Conservation (phyloP, 345 rosid species). For the Balakata baccata region DNA sequence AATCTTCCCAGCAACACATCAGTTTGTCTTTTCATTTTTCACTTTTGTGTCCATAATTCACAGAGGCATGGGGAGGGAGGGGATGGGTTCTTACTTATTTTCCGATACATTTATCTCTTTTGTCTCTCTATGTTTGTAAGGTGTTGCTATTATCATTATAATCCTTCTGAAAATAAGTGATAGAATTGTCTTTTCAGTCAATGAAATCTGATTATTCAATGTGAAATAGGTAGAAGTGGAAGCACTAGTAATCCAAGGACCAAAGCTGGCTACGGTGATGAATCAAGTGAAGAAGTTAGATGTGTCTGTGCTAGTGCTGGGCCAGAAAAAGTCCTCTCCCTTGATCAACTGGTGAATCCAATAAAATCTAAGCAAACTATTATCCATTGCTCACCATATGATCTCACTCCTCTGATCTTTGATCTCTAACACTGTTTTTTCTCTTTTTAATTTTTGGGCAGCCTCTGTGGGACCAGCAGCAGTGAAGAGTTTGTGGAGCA, state of each 20-base stretch:
- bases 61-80: neutral
- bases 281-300: constrained; percentile 95
- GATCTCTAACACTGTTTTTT: neutral
- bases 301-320: constrained; percentile 77
- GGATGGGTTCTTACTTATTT: neutral
- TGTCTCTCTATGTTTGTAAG: neutral
- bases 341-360: constrained; percentile 59
- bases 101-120: neutral
- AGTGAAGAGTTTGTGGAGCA: constrained; percentile 73
- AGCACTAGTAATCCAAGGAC: constrained; percentile 85
- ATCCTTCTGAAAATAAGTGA: neutral
- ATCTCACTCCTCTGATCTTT: constrained; percentile 8
- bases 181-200: too few relatives aligned
- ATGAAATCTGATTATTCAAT: too few relatives aligned
- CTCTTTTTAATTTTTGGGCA: constrained; percentile 24
- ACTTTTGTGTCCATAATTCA: constrained; percentile 8
- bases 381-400: constrained; percentile 7
- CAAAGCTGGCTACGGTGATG: constrained; percentile 68
- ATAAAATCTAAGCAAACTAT: neutral
- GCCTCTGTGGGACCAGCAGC: constrained; percentile 67
- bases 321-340: constrained; percentile 69
- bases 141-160: neutral
- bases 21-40: constrained; percentile 4
- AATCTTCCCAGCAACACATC: neutral
- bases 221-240: constrained; percentile 78